These are phyloP conservation scores for Coniochaeta sp. DNA, from an alignment of 2,329 filamentous ascomycete species.

Conservation along the genomic window DNA sequence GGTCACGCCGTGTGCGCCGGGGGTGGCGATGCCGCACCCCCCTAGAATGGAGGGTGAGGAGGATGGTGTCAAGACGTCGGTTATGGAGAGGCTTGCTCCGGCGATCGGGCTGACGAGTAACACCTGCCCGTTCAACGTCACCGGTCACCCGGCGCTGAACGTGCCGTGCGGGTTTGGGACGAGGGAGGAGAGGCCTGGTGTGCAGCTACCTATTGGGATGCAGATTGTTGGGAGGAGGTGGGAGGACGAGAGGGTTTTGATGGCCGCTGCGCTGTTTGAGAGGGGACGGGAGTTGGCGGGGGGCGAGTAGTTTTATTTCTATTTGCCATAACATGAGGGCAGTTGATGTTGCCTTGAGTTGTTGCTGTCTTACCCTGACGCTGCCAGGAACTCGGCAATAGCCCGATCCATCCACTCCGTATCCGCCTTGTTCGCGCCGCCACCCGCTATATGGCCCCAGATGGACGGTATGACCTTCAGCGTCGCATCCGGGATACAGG, in stretches of 20 bases:
- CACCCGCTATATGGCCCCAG: conserved; percentile 29
- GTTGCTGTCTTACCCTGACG: background rate
- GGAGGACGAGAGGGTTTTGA: conserved; percentile 17
- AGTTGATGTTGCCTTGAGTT: background rate
- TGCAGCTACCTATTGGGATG: conserved; percentile 21
- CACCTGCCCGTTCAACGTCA: conserved; percentile 41
- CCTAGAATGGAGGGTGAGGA: too few species aligned
- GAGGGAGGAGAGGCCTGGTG: conserved; percentile 7
- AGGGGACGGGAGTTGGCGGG: conserved; percentile 6
- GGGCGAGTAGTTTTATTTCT: background rate
- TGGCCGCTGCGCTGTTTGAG: conserved; percentile 11
- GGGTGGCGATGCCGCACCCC: conserved; percentile 29
- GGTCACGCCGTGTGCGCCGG: conserved; percentile 40
- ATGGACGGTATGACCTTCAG: conserved; percentile 26
- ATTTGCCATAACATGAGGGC: too few species aligned
- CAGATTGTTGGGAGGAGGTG: conserved; percentile 21
- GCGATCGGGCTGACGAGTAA: conserved; percentile 38
- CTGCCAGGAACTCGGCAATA: conserved; percentile 20
- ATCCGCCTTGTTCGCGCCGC: conserved; percentile 21
- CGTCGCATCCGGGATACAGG: conserved; percentile 17
- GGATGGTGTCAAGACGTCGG: too few species aligned
- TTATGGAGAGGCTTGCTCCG: conserved; percentile 25
- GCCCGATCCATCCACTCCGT: conserved; percentile 22
- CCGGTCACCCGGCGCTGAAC: conserved; percentile 39
- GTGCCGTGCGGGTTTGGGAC: conserved; percentile 29